Conservation (phyloP, 1,139 yeast species). For the Hanseniaspora sp. region DNA sequence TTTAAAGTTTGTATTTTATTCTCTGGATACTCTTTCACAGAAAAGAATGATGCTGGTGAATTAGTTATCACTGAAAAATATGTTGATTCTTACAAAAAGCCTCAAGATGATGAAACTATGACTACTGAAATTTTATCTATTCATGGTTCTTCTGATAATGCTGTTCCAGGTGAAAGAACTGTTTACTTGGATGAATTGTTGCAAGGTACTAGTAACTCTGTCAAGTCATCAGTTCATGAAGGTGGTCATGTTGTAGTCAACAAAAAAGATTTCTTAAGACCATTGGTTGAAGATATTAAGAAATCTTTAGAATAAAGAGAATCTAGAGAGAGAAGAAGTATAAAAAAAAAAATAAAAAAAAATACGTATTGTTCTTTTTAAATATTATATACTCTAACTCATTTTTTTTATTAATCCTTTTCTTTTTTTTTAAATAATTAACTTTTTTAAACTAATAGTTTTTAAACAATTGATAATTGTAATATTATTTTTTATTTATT, state of each 20-base stretch:
- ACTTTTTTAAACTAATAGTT: no score
- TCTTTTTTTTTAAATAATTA: no score
- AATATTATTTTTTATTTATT: no score
- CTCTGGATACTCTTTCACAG: constrained; percentile 50
- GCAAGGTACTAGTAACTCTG: constrained; percentile 30
- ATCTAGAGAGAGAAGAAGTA: neutral
- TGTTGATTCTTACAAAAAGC: constrained; percentile 27
- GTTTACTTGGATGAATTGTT: constrained; percentile 38
- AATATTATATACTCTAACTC: no score
- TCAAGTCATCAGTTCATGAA: constrained; percentile 53
- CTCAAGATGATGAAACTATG: constrained; percentile 18
- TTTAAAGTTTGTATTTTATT: constrained; percentile 42
- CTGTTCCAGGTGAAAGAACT: constrained; percentile 45
- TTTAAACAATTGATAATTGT: no score
- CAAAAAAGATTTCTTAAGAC: constrained; percentile 44
- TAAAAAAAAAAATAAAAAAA: neutral
- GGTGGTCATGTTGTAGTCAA: constrained; percentile 81
- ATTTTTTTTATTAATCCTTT: no score
- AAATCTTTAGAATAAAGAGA: constrained; percentile 19
- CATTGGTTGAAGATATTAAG: constrained; percentile 32
- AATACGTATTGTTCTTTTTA: neutral
- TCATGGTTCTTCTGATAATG: constrained; percentile 40
- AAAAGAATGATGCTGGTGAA: constrained; percentile 26
- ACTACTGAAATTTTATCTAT: constrained; percentile 31
- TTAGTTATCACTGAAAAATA: constrained; percentile 32